A percentile compares a stretch with the other conserved stretches of the same genome.
phyloP scores from a whole-genome alignment of 1,284 basidiomycete species.

The Lentinula novae-zelandiae region DNA sequence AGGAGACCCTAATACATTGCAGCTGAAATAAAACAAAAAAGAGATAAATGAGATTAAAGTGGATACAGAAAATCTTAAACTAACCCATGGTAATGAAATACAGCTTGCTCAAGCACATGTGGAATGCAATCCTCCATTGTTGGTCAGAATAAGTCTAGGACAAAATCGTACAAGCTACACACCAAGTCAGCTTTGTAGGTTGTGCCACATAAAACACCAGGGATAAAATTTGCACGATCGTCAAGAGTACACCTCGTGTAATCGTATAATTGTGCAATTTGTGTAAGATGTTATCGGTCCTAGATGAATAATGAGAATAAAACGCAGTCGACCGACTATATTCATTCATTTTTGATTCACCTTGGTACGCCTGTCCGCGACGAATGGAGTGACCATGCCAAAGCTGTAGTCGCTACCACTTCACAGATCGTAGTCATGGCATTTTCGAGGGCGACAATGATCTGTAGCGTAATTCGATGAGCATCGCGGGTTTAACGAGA shows the following conservation, averaged over 20 bases:
- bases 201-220: conserved; percentile 2
- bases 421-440: conserved; percentile 2
- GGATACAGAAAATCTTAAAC: not conserved
- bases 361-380: conserved; percentile 7
- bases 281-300: conserved; percentile 5
- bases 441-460: conserved; percentile 4
- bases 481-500: not conserved
- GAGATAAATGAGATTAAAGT: not conserved
- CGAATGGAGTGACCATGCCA: conserved; percentile 5
- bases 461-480: not conserved
- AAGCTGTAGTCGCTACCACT: not conserved
- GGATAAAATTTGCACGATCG: conserved; percentile 5
- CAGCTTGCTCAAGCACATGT: conserved; percentile 8
- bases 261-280: conserved; percentile 1
- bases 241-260: conserved; percentile 4
- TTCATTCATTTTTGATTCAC: not conserved
- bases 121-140: conserved; percentile 2
- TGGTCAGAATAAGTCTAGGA: not conserved
- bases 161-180: not conserved
- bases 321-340: not conserved
- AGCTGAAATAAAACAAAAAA: not conserved
- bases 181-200: conserved; percentile 3
- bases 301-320: not conserved
- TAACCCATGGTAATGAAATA: conserved; percentile 9
- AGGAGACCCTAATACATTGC: not conserved